Percentiles rank a stretch among this genome's conserved stretches.
Evolutionary conservation across 192 early-diverging fungal genomes (phyloP).

Genomic region (Coemansia sp.): DNA sequence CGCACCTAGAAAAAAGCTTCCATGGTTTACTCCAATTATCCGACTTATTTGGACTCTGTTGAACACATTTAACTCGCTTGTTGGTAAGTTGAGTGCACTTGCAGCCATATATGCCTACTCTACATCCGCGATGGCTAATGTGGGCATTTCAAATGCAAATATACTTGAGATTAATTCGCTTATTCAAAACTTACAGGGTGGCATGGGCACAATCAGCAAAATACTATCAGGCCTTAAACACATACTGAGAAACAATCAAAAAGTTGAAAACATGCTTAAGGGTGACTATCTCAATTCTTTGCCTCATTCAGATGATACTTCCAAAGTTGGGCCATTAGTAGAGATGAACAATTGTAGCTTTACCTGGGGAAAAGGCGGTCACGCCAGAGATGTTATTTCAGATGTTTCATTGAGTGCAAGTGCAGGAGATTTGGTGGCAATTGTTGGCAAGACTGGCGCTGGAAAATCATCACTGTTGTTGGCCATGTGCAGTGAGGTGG

Average conservation of each 20-base stretch:
- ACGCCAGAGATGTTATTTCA: neutral
- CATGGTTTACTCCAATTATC: conserved; percentile 30
- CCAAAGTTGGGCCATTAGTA: neutral
- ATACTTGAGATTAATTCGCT: neutral
- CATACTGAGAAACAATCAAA: neutral
- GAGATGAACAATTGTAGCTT: conserved; percentile 23
- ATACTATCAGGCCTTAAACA: neutral
- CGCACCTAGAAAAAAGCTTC: neutral
- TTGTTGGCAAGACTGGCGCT: conserved; percentile 62
- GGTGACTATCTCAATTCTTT: conserved; percentile 29
- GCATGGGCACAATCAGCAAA: neutral
- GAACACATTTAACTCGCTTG: neutral
- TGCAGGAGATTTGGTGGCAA: conserved; percentile 55
- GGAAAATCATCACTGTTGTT: conserved; percentile 69
- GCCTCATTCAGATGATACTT: neutral
- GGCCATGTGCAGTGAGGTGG: conserved; percentile 60
- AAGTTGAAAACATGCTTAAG: conserved; percentile 16
- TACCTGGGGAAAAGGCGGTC: conserved; percentile 3
- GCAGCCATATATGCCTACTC: neutral
- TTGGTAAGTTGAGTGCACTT: neutral
- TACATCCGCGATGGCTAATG: neutral
- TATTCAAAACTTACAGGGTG: neutral
- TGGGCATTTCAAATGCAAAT: neutral
- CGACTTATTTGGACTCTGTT: neutral
- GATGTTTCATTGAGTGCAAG: conserved; percentile 10